Conservation (phyloP, 768 basidiomycete genomes). For the Russula brevipes region DNA sequence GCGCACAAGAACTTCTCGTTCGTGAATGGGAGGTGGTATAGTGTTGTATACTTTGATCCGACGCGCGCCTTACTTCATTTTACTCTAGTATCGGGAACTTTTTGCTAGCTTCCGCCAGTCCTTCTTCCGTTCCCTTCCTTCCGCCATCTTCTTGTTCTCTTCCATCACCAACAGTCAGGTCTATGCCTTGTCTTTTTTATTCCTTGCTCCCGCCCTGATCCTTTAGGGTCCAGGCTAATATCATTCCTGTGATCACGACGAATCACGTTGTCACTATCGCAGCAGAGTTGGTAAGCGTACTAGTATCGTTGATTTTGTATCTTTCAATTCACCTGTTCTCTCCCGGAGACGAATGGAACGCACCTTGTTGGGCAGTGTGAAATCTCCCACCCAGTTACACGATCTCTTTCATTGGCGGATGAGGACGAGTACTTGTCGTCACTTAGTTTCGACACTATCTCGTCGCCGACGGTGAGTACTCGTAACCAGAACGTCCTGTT, state of each 20-base stretch:
- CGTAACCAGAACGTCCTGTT: conserved; percentile 63
- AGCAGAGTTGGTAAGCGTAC: conserved; percentile 60
- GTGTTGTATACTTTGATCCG: background rate
- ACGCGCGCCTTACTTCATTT: background rate
- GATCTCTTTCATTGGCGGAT: conserved; percentile 1
- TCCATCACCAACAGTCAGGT: conserved; percentile 80
- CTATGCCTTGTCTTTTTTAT: conserved; percentile 16
- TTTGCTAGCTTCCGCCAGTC: conserved; percentile 84
- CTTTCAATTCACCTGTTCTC: background rate
- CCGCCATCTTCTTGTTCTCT: conserved; percentile 90
- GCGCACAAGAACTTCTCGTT: conserved; percentile 96
- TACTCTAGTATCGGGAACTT: conserved; percentile 75
- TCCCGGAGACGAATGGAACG: conserved; percentile 59
- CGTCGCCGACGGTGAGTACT: conserved; percentile 45
- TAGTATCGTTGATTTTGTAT: conserved; percentile 20
- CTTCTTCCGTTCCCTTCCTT: conserved; percentile 89
- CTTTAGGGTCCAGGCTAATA: conserved; percentile 50
- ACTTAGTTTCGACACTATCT: conserved; percentile 25
- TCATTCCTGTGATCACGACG: conserved; percentile 87
- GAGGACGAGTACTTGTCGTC: conserved; percentile 30
- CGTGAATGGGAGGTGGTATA: conserved; percentile 70
- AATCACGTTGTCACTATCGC: conserved; percentile 96
- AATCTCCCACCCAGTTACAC: conserved; percentile 76
- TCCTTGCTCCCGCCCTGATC: conserved; percentile 14
- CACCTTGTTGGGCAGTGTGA: conserved; percentile 88